Conservation (phyloP, 2,329 filamentous ascomycete genomes). For the Fusarium paranaense region DNA sequence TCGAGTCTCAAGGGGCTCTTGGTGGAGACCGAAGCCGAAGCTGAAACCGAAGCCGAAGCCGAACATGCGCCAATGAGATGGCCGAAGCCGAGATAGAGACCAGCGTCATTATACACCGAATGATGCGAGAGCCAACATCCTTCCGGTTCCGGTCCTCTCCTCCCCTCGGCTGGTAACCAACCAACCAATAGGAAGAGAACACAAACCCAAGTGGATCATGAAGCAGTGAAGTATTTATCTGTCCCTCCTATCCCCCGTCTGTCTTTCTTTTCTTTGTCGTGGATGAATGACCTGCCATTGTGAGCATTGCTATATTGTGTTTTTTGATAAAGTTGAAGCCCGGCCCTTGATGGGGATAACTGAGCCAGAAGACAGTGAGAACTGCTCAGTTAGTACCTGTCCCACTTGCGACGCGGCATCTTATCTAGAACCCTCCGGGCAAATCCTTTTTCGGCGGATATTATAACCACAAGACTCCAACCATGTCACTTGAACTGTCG, state of each 20-base stretch:
- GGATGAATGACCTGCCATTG: background rate
- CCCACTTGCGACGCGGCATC: background rate
- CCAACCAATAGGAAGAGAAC: background rate
- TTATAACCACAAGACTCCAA: too few relatives aligned
- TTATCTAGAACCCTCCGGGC: background rate
- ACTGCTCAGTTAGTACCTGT: background rate
- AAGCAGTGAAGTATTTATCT: background rate
- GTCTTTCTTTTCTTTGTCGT: background rate
- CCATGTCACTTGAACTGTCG: background rate
- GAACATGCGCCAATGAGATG: background rate
- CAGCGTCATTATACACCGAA: background rate
- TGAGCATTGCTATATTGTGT: background rate
- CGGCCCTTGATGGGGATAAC: too few relatives aligned
- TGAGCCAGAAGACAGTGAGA: too few relatives aligned
- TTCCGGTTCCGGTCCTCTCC: background rate
- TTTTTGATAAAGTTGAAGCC: too few relatives aligned
- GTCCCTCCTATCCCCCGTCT: background rate
- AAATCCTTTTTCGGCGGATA: too few relatives aligned
- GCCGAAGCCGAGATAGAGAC: background rate
- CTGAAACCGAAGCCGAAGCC: background rate
- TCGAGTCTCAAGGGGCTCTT: background rate
- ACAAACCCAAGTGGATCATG: background rate
- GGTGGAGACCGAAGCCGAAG: background rate
- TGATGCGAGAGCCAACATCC: background rate
- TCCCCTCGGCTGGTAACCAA: background rate